Evolutionary conservation across 495 filamentous ascomycete genomes (phyloP).

Genomic region (Sabuloglossum arenarium): DNA sequence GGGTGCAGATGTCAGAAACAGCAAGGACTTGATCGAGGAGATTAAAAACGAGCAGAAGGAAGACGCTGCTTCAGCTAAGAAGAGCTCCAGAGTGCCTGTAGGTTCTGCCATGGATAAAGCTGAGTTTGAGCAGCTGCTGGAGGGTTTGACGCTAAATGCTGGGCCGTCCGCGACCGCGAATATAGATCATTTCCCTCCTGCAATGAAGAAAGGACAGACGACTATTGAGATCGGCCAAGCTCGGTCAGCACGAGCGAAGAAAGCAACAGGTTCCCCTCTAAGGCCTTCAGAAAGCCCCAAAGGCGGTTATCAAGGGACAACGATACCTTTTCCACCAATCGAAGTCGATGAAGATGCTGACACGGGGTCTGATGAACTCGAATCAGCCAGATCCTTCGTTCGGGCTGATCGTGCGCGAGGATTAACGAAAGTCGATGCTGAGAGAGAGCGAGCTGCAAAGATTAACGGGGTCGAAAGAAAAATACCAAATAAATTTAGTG

Average conservation of each 20-base stretch:
- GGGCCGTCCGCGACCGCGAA: not conserved
- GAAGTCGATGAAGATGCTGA: not conserved
- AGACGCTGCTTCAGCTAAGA: not conserved
- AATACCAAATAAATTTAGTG: not conserved
- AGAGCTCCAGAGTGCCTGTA: conserved; percentile 1
- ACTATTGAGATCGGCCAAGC: not conserved
- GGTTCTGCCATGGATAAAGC: conserved; percentile 2
- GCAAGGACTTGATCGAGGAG: conserved; percentile 28
- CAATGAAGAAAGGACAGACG: not conserved
- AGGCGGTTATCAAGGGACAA: not conserved
- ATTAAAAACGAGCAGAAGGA: not conserved
- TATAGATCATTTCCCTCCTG: not conserved
- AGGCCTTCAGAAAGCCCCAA: not conserved
- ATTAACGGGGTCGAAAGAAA: not conserved
- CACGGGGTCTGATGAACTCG: not conserved
- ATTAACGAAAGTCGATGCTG: not conserved
- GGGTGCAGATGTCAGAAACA: conserved; percentile 42
- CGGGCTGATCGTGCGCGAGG: not conserved
- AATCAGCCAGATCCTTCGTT: not conserved
- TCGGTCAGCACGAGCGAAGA: not conserved
- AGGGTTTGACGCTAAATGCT: conserved; percentile 1
- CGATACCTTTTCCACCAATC: not conserved
- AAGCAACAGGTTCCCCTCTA: not conserved
- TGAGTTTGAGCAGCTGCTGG: conserved; percentile 1
- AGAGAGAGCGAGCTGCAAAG: not conserved